Evolutionary conservation across 495 filamentous ascomycete species (phyloP).

Genomic region (Penicillium bovifimosum): DNA sequence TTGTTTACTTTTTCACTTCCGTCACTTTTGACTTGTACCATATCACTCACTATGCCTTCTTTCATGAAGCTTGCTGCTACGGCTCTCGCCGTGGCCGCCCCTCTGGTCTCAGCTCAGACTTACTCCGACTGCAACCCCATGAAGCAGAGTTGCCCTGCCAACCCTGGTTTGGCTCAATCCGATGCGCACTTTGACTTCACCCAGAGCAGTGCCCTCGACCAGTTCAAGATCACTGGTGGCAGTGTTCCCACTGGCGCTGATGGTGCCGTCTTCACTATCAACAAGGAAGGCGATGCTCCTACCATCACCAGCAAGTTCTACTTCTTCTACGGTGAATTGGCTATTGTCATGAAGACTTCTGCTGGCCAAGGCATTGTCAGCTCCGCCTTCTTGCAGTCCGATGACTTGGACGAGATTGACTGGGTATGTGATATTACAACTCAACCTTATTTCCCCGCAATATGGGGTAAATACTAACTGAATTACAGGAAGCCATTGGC

Average conservation of each 20-base stretch:
- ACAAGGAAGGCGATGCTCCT: conserved; percentile 64
- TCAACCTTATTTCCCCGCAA: not conserved
- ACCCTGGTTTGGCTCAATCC: conserved; percentile 53
- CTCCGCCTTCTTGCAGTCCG: conserved; percentile 79
- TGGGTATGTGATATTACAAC: conserved; percentile 54
- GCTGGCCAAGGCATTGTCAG: conserved; percentile 70
- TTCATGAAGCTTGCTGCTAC: conserved; percentile 30
- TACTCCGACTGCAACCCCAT: conserved; percentile 42
- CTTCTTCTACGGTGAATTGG: conserved; percentile 71
- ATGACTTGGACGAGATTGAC: conserved; percentile 93
- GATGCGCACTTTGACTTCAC: conserved; percentile 60
- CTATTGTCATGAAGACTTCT: conserved; percentile 68
- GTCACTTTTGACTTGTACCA: not conserved
- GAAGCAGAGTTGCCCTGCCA: conserved; percentile 48
- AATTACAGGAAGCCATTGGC: conserved; percentile 47
- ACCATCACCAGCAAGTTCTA: conserved; percentile 70
- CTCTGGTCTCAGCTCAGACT: conserved; percentile 41
- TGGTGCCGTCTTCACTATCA: conserved; percentile 67
- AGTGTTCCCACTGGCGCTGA: conserved; percentile 43
- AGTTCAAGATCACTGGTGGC: conserved; percentile 60
- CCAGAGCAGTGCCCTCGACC: conserved; percentile 41
- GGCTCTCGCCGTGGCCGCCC: conserved; percentile 34
- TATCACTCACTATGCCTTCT: conserved; percentile 24
- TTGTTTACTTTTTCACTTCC: not conserved
- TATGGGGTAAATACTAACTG: not conserved